A percentile compares a stretch with the other conserved stretches of the same genome.
phyloP scores from a whole-genome alignment of 2,329 filamentous ascomycete species.

The Aspergillus candidus region DNA sequence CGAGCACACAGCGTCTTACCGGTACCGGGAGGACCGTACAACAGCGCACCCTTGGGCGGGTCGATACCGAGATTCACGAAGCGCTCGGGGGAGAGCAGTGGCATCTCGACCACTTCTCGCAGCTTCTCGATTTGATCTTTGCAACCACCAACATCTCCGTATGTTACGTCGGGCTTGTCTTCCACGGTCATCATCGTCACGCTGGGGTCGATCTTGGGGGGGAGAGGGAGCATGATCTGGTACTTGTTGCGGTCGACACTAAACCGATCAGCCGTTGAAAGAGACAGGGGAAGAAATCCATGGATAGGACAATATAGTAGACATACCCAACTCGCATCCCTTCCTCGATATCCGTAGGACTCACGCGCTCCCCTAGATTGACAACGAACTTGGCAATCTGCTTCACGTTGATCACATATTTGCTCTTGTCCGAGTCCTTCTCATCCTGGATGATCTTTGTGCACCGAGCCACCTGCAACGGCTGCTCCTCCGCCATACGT shows the following conservation, averaged over 20 bases:
- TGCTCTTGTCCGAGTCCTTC: conserved; percentile 94
- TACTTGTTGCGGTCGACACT: conserved; percentile 97
- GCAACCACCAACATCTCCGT: conserved; percentile 96
- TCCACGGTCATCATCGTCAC: conserved; percentile 99
- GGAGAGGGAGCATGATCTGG: conserved; percentile 91
- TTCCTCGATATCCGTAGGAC: conserved; percentile 97
- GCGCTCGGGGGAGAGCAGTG: conserved; percentile 86
- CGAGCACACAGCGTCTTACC: conserved; percentile 97
- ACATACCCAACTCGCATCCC: conserved; percentile 88
- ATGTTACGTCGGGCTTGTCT: conserved; percentile 98
- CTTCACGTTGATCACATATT: conserved; percentile 99
- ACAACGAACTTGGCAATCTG: conserved; percentile 99
- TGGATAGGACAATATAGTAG: not conserved
- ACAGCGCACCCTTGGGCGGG: conserved; percentile 90
- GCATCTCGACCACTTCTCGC: conserved; percentile 97
- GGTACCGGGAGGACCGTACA: conserved; percentile 96
- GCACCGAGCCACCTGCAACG: conserved; percentile 92
- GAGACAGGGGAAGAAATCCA: not conserved
- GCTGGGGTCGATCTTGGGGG: conserved; percentile 96
- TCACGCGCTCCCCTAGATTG: conserved; percentile 92
- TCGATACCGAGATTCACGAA: conserved; percentile 99
- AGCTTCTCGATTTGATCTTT: conserved; percentile 99
- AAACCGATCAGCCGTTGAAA: not conserved
- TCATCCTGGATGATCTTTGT: conserved; percentile 99
- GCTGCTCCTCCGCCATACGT: conserved; percentile 97